These are phyloP conservation scores for Viola odorata DNA, from an alignment of 345 rosid genomes.

Conservation along the genomic window DNA sequence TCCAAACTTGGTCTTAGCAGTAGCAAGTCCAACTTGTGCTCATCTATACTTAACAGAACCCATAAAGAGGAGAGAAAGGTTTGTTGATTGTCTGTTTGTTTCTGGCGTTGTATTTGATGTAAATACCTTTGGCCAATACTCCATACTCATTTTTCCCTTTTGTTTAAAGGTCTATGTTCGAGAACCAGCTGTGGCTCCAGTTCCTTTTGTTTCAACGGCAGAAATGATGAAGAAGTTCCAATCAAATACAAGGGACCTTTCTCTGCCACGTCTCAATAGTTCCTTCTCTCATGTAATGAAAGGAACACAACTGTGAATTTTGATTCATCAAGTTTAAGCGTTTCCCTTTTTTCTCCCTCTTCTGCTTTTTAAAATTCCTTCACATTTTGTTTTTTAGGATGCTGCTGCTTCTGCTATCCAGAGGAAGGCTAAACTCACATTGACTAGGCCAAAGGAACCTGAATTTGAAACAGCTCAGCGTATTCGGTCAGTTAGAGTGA, in stretches of 20 bases:
- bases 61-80: constrained; percentile 79
- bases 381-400: constrained; percentile 12
- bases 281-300: constrained; percentile 40
- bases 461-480: constrained; percentile 89
- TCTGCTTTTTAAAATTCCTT: neutral
- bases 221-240: constrained; percentile 87
- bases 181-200: constrained; percentile 33
- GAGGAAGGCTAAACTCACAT: constrained; percentile 58
- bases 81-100: constrained; percentile 9
- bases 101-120: too few relatives aligned
- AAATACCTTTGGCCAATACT: too few relatives aligned
- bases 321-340: too few relatives aligned
- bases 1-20: constrained; percentile 59
- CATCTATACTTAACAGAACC: constrained; percentile 37
- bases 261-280: constrained; percentile 38
- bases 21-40: constrained; percentile 35
- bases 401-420: constrained; percentile 25
- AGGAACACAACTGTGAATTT: neutral
- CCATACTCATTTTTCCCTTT: too few relatives aligned
- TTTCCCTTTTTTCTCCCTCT: too few relatives aligned
- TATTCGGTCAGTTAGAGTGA: constrained; percentile 61
- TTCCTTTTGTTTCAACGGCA: constrained; percentile 66
- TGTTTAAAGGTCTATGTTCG: constrained; percentile 50
- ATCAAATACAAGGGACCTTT: constrained; percentile 72
- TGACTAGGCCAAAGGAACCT: constrained; percentile 94